These are phyloP conservation scores for Rhizopus stolonifer DNA, from an alignment of 371 early-diverging fungal species.

Conservation along the genomic window DNA sequence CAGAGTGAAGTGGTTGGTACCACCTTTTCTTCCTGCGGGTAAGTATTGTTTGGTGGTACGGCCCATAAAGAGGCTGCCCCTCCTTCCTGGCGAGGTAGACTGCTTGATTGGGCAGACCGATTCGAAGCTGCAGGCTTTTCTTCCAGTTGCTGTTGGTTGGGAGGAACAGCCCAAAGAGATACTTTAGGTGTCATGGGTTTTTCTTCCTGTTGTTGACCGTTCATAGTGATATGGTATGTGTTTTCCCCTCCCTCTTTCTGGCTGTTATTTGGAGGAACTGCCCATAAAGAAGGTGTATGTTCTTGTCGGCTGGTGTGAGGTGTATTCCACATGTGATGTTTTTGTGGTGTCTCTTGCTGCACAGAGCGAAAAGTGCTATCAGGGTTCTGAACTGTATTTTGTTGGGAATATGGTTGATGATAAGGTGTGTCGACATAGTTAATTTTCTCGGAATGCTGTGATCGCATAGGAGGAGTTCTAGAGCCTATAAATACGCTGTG, in stretches of 20 bases:
- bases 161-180: conserved; percentile 1
- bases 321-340: background rate
- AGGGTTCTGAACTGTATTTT: conserved; percentile 1
- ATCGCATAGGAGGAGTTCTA: background rate
- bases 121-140: background rate
- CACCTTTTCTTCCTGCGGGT: background rate
- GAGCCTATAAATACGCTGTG: background rate
- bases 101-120: too few species aligned
- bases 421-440: conserved; percentile 14
- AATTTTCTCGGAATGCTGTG: conserved; percentile 18
- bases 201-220: background rate
- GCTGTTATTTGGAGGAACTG: conserved; percentile 1
- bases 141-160: conserved; percentile 1
- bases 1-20: conserved; percentile 2
- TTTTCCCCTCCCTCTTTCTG: too few species aligned
- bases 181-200: conserved; percentile 1
- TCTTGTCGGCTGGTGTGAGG: background rate
- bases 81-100: too few species aligned
- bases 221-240: background rate
- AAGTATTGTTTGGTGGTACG: background rate
- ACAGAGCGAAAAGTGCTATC: conserved; percentile 15
- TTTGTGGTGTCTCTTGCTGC: conserved; percentile 10
- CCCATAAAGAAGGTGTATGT: conserved; percentile 5
- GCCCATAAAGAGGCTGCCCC: background rate
- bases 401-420: background rate